phyloP scores from a whole-genome alignment of 2,329 filamentous ascomycete genomes.

The Pseudocercospora vitis region DNA sequence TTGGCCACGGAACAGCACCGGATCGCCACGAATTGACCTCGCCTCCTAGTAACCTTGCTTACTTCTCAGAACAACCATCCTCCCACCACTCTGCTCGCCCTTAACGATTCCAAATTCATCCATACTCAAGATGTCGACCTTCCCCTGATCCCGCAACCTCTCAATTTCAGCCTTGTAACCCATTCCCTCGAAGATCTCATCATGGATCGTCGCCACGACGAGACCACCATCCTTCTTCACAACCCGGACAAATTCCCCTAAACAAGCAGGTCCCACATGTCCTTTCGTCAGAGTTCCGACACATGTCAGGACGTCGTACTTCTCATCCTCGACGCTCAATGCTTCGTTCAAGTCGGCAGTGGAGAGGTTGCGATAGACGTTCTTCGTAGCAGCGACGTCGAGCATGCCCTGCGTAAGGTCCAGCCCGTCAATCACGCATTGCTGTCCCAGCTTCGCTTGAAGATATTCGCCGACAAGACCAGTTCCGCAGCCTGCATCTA shows the following conservation, averaged over 20 bases:
- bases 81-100: constrained; percentile 15
- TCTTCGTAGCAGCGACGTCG: constrained; percentile 10
- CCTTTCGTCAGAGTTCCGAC: constrained; percentile 25
- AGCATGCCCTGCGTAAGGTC: constrained; percentile 22
- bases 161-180: constrained; percentile 20
- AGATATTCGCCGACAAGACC: constrained; percentile 18
- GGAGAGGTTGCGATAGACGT: constrained; percentile 17
- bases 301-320: constrained; percentile 20
- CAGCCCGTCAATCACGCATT: constrained; percentile 21
- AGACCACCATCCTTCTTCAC: constrained; percentile 14
- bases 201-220: constrained; percentile 23
- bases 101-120: constrained; percentile 21
- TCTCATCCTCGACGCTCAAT: constrained; percentile 16
- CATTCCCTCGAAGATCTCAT: constrained; percentile 21
- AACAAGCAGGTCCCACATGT: constrained; percentile 19
- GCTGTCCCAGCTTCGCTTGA: not conserved
- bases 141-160: constrained; percentile 7
- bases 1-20: no score
- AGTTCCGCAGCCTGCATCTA: constrained; percentile 24
- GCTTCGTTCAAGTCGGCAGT: constrained; percentile 20
- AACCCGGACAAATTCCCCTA: constrained; percentile 21
- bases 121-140: constrained; percentile 14
- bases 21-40: no score
- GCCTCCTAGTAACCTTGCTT: no score
- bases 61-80: constrained; percentile 23